Evolutionary conservation across 768 basidiomycete species (phyloP).

Genomic region (Tulasnella sp.): DNA sequence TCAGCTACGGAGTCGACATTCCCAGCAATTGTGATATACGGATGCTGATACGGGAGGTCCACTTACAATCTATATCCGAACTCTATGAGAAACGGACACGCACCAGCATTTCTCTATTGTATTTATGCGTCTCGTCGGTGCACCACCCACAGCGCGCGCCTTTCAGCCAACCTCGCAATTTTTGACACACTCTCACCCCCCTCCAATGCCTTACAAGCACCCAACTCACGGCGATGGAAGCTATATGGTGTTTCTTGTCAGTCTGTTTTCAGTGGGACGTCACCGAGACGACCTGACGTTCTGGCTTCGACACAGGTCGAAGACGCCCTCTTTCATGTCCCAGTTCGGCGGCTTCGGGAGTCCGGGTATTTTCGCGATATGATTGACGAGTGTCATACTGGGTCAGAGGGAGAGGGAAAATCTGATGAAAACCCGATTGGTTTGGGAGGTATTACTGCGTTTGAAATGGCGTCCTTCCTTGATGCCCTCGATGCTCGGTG

Average conservation of each 20-base stretch:
- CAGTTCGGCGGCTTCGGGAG: background rate
- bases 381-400: background rate
- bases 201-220: background rate
- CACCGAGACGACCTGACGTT: no score
- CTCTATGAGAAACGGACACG: no score
- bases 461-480: constrained; percentile 19
- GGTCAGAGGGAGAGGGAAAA: background rate
- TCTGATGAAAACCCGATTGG: constrained; percentile 8
- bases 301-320: background rate
- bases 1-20: no score
- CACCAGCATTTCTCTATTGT: no score
- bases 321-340: background rate
- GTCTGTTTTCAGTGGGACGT: background rate
- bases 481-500: background rate
- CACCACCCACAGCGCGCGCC: no score
- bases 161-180: no score
- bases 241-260: background rate
- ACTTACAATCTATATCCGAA: no score
- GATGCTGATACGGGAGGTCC: no score
- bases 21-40: no score
- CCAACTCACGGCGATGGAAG: background rate
- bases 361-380: constrained; percentile 6
- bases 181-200: no score
- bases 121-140: no score
- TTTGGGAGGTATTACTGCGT: background rate